Conservation (phyloP, 2,329 filamentous ascomycete genomes). For the Biscogniauxia marginata region DNA sequence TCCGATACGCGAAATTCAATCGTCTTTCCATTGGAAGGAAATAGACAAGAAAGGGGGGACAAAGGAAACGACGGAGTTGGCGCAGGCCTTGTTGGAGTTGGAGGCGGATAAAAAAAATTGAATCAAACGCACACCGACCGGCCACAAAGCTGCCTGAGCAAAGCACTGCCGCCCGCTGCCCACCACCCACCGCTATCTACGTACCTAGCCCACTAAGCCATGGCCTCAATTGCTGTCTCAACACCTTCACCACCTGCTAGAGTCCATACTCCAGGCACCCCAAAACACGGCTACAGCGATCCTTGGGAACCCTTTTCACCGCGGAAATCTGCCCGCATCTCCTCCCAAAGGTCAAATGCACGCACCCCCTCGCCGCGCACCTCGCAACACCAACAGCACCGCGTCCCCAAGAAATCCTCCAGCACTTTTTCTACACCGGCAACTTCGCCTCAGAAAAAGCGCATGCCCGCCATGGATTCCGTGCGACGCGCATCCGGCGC, state of each 20-base stretch:
- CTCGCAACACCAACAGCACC: constrained; percentile 26
- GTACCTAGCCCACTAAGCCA: neutral
- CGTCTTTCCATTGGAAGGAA: neutral
- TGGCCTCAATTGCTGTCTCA: constrained; percentile 33
- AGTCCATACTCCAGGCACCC: constrained; percentile 67
- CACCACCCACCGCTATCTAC: neutral
- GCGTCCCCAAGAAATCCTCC: constrained; percentile 27
- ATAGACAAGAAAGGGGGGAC: neutral
- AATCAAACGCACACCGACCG: neutral
- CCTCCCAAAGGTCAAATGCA: constrained; percentile 52
- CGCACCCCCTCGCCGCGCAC: constrained; percentile 55
- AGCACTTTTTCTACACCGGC: constrained; percentile 42
- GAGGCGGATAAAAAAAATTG: neutral
- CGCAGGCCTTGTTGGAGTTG: neutral
- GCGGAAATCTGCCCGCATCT: constrained; percentile 66
- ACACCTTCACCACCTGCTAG: constrained; percentile 61
- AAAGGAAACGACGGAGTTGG: neutral
- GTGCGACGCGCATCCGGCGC: constrained; percentile 47
- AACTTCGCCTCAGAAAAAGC: constrained; percentile 52
- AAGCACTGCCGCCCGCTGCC: neutral
- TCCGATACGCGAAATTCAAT: neutral
- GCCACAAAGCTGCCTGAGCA: neutral
- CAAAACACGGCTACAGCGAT: constrained; percentile 66
- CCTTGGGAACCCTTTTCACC: constrained; percentile 71
- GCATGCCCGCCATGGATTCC: constrained; percentile 45